Evolutionary conservation across 441 rosid species (phyloP), one percentile per base, ranked within the genome.

Genomic region (Dalechampia spathulata): DNA sequence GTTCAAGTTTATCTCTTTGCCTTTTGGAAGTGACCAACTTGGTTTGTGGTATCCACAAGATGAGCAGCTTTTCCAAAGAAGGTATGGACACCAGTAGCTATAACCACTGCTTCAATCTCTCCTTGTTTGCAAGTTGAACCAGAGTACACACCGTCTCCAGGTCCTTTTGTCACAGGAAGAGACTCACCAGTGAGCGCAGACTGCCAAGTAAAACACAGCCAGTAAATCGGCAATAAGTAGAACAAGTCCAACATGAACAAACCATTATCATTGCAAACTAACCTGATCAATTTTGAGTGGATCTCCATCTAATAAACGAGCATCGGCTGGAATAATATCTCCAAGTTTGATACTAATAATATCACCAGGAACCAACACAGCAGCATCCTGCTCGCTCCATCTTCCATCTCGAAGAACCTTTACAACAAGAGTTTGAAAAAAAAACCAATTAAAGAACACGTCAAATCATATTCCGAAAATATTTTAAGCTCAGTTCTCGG

Each of bases 121-220:
- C 98, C 96, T 65, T 88, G 98, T 68, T 91, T 91, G 70, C 96
- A 88, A 22, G 96, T 88, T 36, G 98, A 91, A 68, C 98, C 98
- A 0, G 98, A 91, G 71, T 88, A 91, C 57, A 88, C 77, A 66
- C 98, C 93, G 63, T 91, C 98, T 49, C 98, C 95, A 57, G 95
- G 85, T 59, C 86, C 83, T 81, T 91, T 88, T 6, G 98, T 83
- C 39, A 91, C 98, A 7, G 98, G 98, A 62, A 90, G 98, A 37
- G 98, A 90, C 67, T 90, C 98, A 1, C 98, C 98, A 2, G 95
- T 91, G 41, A 91, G 95, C 22, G 98, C 86, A 71, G 98, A 88
- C 96, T 88, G 75, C 65, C 61, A 57, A 70, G 52, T 40, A 42
- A 60, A 66, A 21, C 25, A 0, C 19, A 47, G 54, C 28, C 21